A percentile compares a stretch with the other conserved stretches of the same genome.
phyloP scores from a whole-genome alignment of 306 rosid genomes.

The Prunus dulcis region DNA sequence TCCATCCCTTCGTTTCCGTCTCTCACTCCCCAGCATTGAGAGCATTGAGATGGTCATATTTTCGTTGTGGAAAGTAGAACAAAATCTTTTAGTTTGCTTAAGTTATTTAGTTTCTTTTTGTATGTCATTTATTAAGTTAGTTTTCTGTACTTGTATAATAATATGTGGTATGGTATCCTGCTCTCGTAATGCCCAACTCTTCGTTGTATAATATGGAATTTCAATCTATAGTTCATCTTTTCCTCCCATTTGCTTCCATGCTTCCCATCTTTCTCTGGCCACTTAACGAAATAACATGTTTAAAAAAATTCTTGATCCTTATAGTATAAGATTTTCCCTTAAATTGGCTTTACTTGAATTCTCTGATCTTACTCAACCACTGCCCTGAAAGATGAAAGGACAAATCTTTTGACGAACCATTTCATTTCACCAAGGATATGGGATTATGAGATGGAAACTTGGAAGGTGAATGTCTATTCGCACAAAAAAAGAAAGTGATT shows the following conservation, averaged over 20 bases:
- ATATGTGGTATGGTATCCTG: conserved; percentile 28
- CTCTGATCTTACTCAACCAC: no score
- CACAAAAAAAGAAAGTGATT: neutral
- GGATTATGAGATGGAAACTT: no score
- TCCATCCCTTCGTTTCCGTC: conserved; percentile 90
- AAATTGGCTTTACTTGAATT: no score
- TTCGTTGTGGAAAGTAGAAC: neutral
- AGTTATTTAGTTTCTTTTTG: neutral
- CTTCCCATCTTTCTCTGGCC: neutral
- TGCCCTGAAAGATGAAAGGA: no score
- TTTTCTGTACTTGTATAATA: conserved; percentile 35
- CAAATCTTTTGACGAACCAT: no score
- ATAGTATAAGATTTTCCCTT: no score
- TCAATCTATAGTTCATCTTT: conserved; percentile 14
- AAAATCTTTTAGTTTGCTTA: conserved; percentile 19
- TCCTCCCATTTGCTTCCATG: neutral
- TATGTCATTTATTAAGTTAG: conserved; percentile 29
- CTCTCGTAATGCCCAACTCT: conserved; percentile 36
- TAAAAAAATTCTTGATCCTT: no score
- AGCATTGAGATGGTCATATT: conserved; percentile 37
- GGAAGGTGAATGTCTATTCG: no score
- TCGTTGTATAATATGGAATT: conserved; percentile 44
- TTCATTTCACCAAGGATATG: no score
- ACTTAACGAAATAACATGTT: no score
- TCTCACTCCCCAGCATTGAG: conserved; percentile 65